A percentile compares a stretch with the other conserved stretches of the same genome.
These are phyloP conservation scores for Avena insularis DNA, from an alignment of 176 grass and related monocot genomes.

Conservation along the genomic window DNA sequence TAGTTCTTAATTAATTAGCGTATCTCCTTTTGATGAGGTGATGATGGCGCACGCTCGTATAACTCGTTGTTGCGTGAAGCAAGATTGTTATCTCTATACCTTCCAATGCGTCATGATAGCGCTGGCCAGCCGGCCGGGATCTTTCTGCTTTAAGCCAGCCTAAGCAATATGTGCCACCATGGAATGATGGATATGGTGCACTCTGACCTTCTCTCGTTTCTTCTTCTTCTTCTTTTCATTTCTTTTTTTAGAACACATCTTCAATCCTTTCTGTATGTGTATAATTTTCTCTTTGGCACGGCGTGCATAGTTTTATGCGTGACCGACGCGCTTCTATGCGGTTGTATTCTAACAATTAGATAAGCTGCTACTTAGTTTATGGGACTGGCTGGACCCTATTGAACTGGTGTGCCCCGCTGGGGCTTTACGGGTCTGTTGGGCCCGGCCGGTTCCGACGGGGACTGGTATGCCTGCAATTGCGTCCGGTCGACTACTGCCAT, in stretches of 20 bases:
- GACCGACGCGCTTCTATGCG: background rate
- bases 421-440: too few relatives aligned
- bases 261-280: background rate
- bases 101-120: constrained; percentile 40
- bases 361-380: background rate
- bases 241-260: background rate
- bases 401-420: too few relatives aligned
- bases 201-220: background rate
- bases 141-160: constrained; percentile 16
- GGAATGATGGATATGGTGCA: background rate
- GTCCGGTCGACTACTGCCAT: too few relatives aligned
- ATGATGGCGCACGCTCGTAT: background rate
- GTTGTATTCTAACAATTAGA: constrained; percentile 4
- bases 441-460: too few relatives aligned
- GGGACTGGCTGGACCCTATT: too few relatives aligned
- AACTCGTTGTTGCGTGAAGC: background rate
- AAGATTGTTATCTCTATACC: background rate
- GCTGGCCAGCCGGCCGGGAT: background rate
- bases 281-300: background rate
- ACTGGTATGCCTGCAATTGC: too few relatives aligned
- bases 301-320: background rate
- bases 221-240: background rate
- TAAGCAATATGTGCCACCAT: background rate
- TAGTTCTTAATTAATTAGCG: background rate
- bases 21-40: constrained; percentile 9